A percentile compares a stretch with the other conserved stretches of the same genome.
Conservation (phyloP, 345 rosid genomes). For the Xanthoceras sorbifolium region DNA sequence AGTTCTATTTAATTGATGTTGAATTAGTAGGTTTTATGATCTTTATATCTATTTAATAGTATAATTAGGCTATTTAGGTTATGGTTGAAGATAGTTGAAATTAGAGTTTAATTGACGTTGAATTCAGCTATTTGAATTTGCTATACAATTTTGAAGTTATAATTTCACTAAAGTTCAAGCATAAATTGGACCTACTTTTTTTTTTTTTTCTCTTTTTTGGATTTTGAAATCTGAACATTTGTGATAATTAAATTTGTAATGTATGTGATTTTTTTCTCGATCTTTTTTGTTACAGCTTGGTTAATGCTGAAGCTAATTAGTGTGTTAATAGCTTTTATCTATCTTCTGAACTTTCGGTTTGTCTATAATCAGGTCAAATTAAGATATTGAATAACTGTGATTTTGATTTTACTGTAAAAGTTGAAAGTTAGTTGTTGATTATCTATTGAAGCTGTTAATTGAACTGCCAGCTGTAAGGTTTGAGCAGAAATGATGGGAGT, state of each 20-base stretch:
- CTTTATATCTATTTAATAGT: not conserved
- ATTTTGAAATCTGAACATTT: not conserved
- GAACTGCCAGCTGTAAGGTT: not conserved
- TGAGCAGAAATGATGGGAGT: not conserved
- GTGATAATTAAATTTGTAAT: not conserved
- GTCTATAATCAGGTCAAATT: not conserved
- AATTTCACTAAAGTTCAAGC: not conserved
- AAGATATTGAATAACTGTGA: not conserved
- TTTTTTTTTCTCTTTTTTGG: not conserved
- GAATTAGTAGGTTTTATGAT: not conserved
- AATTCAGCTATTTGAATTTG: not conserved
- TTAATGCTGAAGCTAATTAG: not conserved
- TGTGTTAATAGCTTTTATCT: not conserved
- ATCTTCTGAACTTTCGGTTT: not conserved
- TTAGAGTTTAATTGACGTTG: not conserved
- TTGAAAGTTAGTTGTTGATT: not conserved
- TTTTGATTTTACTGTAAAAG: not conserved
- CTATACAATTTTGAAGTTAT: not conserved
- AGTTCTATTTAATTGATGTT: not conserved
- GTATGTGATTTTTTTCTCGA: not conserved
- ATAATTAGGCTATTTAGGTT: not conserved
- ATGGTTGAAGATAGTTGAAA: not conserved
- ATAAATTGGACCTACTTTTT: not conserved
- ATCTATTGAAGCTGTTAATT: not conserved
- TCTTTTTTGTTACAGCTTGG: not conserved